Conservation (phyloP, 2,329 filamentous ascomycete genomes). For the Graphilbum fragrans region DNA sequence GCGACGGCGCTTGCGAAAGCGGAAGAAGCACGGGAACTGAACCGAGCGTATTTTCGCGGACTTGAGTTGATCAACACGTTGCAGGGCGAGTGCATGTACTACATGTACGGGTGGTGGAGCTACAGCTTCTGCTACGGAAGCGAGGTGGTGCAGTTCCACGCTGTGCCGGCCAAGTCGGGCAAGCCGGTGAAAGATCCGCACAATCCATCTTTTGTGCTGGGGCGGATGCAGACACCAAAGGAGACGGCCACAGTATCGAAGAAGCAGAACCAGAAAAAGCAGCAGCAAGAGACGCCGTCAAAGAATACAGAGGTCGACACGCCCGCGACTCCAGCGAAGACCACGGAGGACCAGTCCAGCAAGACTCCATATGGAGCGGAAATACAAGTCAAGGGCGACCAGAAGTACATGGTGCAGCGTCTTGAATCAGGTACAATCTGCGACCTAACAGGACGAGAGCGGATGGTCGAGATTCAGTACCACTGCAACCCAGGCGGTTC, state of each 20-base stretch:
- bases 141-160: constrained; percentile 84
- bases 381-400: constrained; percentile 71
- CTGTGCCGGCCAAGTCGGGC: constrained; percentile 58
- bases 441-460: constrained; percentile 70
- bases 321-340: background rate
- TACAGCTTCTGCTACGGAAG: constrained; percentile 89
- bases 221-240: constrained; percentile 32
- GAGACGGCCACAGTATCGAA: background rate
- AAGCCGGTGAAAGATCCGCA: constrained; percentile 67
- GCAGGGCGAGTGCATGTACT: constrained; percentile 70
- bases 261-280: constrained; percentile 6
- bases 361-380: constrained; percentile 38
- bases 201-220: constrained; percentile 67
- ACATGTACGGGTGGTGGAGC: constrained; percentile 83
- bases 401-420: constrained; percentile 74
- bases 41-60: constrained; percentile 62
- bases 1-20: constrained; percentile 55
- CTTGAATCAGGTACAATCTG: constrained; percentile 71
- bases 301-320: background rate
- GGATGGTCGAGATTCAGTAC: constrained; percentile 74
- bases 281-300: constrained; percentile 9
- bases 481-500: constrained; percentile 66
- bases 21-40: constrained; percentile 70
- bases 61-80: constrained; percentile 71
- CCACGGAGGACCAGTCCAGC: constrained; percentile 1